Conservation (phyloP, 495 filamentous ascomycete genomes). For the Hypoxylon perforatum region DNA sequence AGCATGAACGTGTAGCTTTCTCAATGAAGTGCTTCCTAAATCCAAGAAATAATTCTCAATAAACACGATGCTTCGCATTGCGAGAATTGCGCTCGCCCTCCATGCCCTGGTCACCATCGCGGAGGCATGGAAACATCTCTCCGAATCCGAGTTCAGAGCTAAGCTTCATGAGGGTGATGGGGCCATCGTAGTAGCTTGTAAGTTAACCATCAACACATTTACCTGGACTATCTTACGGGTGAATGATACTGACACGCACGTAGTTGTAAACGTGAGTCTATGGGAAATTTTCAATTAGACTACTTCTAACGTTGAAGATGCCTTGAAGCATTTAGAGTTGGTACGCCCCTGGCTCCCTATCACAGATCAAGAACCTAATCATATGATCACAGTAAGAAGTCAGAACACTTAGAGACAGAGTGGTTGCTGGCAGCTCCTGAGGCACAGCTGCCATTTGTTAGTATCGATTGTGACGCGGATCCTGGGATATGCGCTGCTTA, state of each 20-base stretch:
- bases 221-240: not conserved
- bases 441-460: conserved; percentile 46
- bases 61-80: conserved; percentile 3
- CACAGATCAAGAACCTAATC: not conserved
- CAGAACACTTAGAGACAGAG: conserved; percentile 20
- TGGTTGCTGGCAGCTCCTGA: conserved; percentile 12
- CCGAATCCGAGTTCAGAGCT: conserved; percentile 14
- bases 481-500: conserved; percentile 41
- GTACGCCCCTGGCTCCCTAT: not conserved
- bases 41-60: not conserved
- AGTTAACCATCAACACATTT: not conserved
- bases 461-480: conserved; percentile 49
- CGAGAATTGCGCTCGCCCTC: not conserved
- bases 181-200: conserved; percentile 21
- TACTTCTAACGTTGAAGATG: not conserved
- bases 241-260: not conserved
- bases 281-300: not conserved
- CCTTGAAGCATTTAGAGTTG: conserved; percentile 20
- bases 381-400: conserved; percentile 12
- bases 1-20: not conserved
- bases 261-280: conserved; percentile 26
- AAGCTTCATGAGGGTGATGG: conserved; percentile 1
- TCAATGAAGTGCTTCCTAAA: not conserved
- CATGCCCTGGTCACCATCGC: not conserved
- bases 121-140: conserved; percentile 23